Conservation (phyloP, 495 filamentous ascomycete genomes). For the Trichoderma virens region DNA sequence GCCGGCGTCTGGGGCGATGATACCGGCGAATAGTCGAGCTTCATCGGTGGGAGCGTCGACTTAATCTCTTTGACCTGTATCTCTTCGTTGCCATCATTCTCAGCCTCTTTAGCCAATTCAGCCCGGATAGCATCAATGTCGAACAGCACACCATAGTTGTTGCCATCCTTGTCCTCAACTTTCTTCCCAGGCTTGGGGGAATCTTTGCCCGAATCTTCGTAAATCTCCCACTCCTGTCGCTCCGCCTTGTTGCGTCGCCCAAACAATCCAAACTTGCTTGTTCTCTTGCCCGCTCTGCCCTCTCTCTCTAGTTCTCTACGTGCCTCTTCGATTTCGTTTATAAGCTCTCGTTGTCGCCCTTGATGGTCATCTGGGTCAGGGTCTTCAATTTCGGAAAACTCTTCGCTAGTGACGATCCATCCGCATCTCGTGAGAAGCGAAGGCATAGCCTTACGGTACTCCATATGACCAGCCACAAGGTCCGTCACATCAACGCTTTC, state of each 20-base stretch:
- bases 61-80: conserved; percentile 74
- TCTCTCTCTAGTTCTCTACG: conserved; percentile 72
- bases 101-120: conserved; percentile 66
- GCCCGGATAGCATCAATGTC: conserved; percentile 91
- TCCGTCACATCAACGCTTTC: conserved; percentile 89
- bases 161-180: conserved; percentile 36
- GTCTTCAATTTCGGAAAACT: conserved; percentile 96
- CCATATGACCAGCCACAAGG: conserved; percentile 90
- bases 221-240: conserved; percentile 94
- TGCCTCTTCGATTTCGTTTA: conserved; percentile 93
- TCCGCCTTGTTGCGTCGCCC: conserved; percentile 64
- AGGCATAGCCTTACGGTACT: conserved; percentile 88
- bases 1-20: conserved; percentile 19
- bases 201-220: conserved; percentile 50
- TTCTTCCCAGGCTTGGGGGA: conserved; percentile 21
- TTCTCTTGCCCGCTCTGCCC: conserved; percentile 31
- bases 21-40: conserved; percentile 52
- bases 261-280: conserved; percentile 62
- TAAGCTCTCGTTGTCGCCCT: conserved; percentile 82
- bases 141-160: conserved; percentile 65
- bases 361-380: conserved; percentile 91
- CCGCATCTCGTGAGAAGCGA: conserved; percentile 70
- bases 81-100: conserved; percentile 18
- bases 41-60: conserved; percentile 84
- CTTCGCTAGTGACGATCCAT: conserved; percentile 84